Base-by-base conservation (phyloP, 495 filamentous ascomycete species). In the Aspergillus affinis region DNA sequence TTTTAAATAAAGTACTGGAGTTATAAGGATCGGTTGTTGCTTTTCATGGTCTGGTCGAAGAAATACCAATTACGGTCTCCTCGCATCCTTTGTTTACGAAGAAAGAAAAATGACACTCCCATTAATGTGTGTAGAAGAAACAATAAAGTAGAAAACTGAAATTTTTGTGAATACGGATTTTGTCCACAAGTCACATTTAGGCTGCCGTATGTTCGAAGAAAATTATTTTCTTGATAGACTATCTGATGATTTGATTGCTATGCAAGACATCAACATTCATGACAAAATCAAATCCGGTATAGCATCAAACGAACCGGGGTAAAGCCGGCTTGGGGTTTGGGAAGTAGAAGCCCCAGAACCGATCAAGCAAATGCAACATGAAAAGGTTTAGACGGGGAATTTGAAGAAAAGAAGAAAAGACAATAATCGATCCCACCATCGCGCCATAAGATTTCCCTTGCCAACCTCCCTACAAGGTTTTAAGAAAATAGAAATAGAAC, bases 21-120 rank as follows among this genome's bases (percentile, higher is more conserved):
- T 70, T 75, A 76, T 66, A 70, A 72, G 72, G 74, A 61, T 73
- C 66, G 70, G 72, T 70, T 76, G 68, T 67, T 15, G 36, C 10
- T 41, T 41, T 76, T 65, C 69, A 66, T 66, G 71, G 69, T 61
- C 72, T 65, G 67, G 72, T 76, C 67, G 62, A 75, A 70, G 53
- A 64, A 65, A 62, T 68, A 41, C 36, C 36, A 41, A 13, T 41
- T 70, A 68, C 51, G 17, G 65, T 64, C 64, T 69, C 44, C 60
- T 70, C 63, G 54, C 60, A 57, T 59, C 50, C 63, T 64, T 53
- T 51, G 66, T 67, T 27, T 67, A 61, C 36, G 58, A 57, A 48
- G 54, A 55, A 50, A 49, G 46, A 57, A 44, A 65, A 46, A 26
- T 56, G 48, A 49, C 13, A 48, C 8, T 53, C 58, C 26, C 30